Percentiles rank a stretch among this genome's conserved stretches.
Evolutionary conservation across 2,329 filamentous ascomycete genomes (phyloP).

Genomic region (Helotiales sp.): DNA sequence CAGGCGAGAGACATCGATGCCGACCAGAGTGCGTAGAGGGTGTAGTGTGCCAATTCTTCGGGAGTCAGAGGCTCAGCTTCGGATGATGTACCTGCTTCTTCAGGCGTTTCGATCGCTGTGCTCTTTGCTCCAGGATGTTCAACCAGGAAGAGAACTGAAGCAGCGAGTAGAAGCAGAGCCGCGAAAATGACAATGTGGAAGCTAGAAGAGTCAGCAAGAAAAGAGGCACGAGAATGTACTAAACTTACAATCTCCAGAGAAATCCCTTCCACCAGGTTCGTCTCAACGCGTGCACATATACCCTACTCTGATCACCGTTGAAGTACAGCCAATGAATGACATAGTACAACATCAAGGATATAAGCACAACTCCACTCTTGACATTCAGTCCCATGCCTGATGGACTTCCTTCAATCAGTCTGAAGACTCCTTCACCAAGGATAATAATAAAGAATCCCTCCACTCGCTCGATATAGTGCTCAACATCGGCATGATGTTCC

Average conservation of each 20-base stretch:
- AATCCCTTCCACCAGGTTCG: slow-evolving; percentile 22
- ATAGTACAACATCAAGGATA: slow-evolving; percentile 19
- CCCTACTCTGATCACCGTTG: slow-evolving; percentile 20
- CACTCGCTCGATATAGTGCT: slow-evolving; percentile 19
- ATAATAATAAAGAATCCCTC: slow-evolving; percentile 26
- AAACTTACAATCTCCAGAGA: slow-evolving; percentile 19
- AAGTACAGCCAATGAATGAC: slow-evolving; percentile 25
- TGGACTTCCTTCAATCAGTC: slow-evolving; percentile 21
- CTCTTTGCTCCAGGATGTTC: neutral
- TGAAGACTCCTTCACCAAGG: slow-evolving; percentile 23
- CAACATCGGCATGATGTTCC: slow-evolving; percentile 8
- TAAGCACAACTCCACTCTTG: slow-evolving; percentile 13
- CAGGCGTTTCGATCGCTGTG: neutral
- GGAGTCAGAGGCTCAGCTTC: neutral
- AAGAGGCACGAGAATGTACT: neutral
- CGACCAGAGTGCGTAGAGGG: slow-evolving; percentile 14
- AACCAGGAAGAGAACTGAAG: slow-evolving; percentile 20
- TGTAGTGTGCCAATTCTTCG: neutral
- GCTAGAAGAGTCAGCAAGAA: neutral
- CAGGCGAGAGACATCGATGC: slow-evolving; percentile 16
- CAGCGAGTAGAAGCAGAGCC: slow-evolving; percentile 18
- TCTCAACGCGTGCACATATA: slow-evolving; percentile 20
- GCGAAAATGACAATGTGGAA: slow-evolving; percentile 18
- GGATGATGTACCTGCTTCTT: neutral
- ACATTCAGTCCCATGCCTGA: slow-evolving; percentile 15